These are phyloP conservation scores for Annona cherimola DNA, from an alignment of 164 flowering plant genomes.

Conservation along the genomic window DNA sequence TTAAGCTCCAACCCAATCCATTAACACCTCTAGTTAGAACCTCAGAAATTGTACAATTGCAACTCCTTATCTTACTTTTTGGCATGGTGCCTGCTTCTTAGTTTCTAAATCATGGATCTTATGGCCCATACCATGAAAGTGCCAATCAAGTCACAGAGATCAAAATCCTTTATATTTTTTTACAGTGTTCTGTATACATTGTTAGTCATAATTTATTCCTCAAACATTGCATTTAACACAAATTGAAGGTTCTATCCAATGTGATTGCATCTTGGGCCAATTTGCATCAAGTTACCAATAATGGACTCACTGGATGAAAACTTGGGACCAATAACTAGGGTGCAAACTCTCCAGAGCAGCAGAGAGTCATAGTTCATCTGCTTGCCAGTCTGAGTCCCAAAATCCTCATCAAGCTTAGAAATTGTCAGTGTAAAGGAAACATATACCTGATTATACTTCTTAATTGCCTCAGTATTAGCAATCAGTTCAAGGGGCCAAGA, in stretches of 20 bases:
- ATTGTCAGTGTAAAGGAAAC: slow-evolving; percentile 9
- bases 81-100: background rate
- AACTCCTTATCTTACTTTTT: background rate
- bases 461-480: slow-evolving; percentile 76
- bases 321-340: background rate
- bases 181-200: background rate
- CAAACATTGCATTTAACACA: background rate
- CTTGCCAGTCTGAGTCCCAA: background rate
- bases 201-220: background rate
- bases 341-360: background rate
- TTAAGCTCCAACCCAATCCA: too few relatives aligned
- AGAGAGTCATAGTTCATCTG: background rate
- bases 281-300: background rate
- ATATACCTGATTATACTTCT: slow-evolving; percentile 88
- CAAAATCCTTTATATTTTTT: background rate
- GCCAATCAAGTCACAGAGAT: background rate
- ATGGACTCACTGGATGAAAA: background rate
- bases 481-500: slow-evolving; percentile 99
- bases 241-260: background rate
- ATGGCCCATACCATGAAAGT: background rate
- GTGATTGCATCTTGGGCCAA: background rate
- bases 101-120: background rate
- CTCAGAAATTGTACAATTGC: too few relatives aligned
- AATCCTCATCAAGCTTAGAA: background rate
- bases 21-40: too few relatives aligned